Conservation (phyloP, 495 filamentous ascomycete genomes). For the Aspergillus egyptiacus region DNA sequence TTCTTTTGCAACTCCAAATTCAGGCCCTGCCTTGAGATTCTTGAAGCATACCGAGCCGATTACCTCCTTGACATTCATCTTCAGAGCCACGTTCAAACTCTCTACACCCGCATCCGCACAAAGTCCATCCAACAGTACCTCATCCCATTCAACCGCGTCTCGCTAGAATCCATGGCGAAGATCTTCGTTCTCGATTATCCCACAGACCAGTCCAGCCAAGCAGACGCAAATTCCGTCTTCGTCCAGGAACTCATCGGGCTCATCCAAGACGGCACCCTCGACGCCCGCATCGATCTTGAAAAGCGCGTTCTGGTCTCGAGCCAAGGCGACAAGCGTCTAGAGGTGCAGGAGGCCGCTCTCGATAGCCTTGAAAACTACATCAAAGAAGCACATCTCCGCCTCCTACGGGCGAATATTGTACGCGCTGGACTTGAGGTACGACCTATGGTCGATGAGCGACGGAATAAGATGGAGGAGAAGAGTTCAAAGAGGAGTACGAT, state of each 20-base stretch:
- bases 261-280: conserved; percentile 64
- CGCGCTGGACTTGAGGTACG: conserved; percentile 71
- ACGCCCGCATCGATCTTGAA: conserved; percentile 78
- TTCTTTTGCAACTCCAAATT: conserved; percentile 88
- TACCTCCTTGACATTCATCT: conserved; percentile 88
- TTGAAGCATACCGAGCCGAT: conserved; percentile 75
- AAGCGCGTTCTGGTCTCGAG: conserved; percentile 71
- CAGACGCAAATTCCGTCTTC: conserved; percentile 50
- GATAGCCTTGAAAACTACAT: conserved; percentile 65
- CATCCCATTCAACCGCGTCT: conserved; percentile 71
- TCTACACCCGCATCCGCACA: conserved; percentile 69
- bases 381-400: conserved; percentile 62
- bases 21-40: conserved; percentile 69
- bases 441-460: conserved; percentile 15
- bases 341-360: conserved; percentile 63
- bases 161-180: conserved; percentile 59
- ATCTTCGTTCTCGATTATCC: conserved; percentile 49
- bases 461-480: conserved; percentile 8
- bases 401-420: conserved; percentile 68
- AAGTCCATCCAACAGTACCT: conserved; percentile 93
- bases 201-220: conserved; percentile 31
- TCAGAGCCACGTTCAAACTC: conserved; percentile 60
- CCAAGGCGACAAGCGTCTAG: conserved; percentile 53
- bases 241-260: conserved; percentile 70
- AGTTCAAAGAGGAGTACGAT: conserved; percentile 2